These are phyloP conservation scores for Chalciporus chontae DNA, from an alignment of 768 basidiomycete genomes.

Conservation along the genomic window DNA sequence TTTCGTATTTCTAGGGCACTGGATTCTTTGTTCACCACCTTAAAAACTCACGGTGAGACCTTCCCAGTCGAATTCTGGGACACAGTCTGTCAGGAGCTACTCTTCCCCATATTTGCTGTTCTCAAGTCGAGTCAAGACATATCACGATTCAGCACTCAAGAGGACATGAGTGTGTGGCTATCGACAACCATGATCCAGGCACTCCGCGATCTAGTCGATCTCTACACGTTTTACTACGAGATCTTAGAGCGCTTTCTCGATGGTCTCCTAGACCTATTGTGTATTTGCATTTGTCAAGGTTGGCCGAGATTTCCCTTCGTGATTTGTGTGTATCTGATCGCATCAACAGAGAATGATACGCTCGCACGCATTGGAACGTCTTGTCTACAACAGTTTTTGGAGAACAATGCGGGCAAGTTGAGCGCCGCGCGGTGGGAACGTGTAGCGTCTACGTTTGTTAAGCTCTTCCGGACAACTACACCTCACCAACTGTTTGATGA, in stretches of 20 bases:
- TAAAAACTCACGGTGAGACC: slow-evolving; percentile 82
- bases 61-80: slow-evolving; percentile 97
- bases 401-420: slow-evolving; percentile 87
- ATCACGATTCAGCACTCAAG: slow-evolving; percentile 90
- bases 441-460: slow-evolving; percentile 88
- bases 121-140: slow-evolving; percentile 90
- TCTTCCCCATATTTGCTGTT: slow-evolving; percentile 98
- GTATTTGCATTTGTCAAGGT: slow-evolving; percentile 99
- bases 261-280: slow-evolving; percentile 88
- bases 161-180: slow-evolving; percentile 99
- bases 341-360: slow-evolving; percentile 85
- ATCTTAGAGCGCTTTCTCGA: slow-evolving; percentile 88
- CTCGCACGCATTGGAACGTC: slow-evolving; percentile 96
- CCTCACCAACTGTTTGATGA: slow-evolving; percentile 97
- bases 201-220: slow-evolving; percentile 88
- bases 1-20: slow-evolving; percentile 59
- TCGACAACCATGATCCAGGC: slow-evolving; percentile 99
- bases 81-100: slow-evolving; percentile 90
- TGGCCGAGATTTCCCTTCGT: neutral
- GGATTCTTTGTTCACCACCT: slow-evolving; percentile 92
- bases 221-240: slow-evolving; percentile 94
- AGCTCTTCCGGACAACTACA: slow-evolving; percentile 95
- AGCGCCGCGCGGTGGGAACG: slow-evolving; percentile 85
- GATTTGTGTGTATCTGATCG: slow-evolving; percentile 6
- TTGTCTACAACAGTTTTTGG: slow-evolving; percentile 92